Evolutionary conservation across 202 grass and related monocot genomes (phyloP), one percentile per base, ranked within the genome.

Genomic region (Setaria italica): DNA sequence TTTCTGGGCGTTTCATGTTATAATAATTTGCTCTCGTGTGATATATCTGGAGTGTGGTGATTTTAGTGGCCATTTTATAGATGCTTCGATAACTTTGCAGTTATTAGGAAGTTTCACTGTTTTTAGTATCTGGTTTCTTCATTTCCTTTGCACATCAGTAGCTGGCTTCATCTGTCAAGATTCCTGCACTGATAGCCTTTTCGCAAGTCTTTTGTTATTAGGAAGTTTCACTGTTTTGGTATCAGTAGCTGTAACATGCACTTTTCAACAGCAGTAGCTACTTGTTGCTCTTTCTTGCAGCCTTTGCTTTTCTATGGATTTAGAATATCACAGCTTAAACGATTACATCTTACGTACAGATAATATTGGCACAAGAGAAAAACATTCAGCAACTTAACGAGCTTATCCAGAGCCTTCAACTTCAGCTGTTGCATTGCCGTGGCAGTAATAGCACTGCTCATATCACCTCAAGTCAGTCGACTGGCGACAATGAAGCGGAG

Each of bases 281-380:
- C 74, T 82, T 53, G 47, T 33, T 69, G 21, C 41, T 33, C 45
- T 83, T 73, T 50, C 12, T 79, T 80, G 55, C 76, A 9, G 4
- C 7, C 35, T 45, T 68, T 79, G 43, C 74, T 82, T 76, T 88
- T 81, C 2, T 39, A 15, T 43, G 47, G 20, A 21, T 34, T 71
- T 29, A 65, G 11, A 76, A 32, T 2, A 84, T 55, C 35, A 8
- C 0, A 13, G 7, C 25, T 86, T 37, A 86, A 62, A 70, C 37
- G 17, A 7, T 85, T 56, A 19, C 14, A 6, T 77, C 19, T 86
- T 30, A 34, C 46, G 19, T 57, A 39, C 87, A 99, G 97, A 92
- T 96, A 89, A 99, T 99, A 58, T 87, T 99, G 68, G 91, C 93
- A 32, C 97, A 96, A 64, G 93, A 99, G 79, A 96, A 94, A 47